Evolutionary conservation across 2,329 filamentous ascomycete genomes (phyloP), one percentile per base, ranked within the genome.

Genomic region (Ophiobolus disseminans): DNA sequence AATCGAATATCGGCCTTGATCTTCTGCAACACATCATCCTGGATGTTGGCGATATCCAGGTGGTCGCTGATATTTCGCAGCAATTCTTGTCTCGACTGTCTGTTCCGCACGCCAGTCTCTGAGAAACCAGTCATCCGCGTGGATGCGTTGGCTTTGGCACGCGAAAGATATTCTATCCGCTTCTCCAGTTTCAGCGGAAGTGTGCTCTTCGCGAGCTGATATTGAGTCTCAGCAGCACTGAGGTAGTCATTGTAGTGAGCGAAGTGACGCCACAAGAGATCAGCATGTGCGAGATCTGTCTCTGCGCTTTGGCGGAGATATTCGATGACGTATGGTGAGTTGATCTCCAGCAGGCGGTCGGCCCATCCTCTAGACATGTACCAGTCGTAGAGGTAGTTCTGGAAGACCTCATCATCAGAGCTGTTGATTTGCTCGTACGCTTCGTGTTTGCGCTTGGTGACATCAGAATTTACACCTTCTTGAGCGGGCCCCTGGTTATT

Each of bases 311-410:
- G 86, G 65, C 90, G 81, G 2, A 99, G 83, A 70, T 96, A 99
- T 2, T 86, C 89, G 32, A 95, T 83, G 20, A 97, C 91, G 63
- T 91, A 92, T 0, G 87, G 84, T 4, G 92, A 96, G 48, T 92
- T 84, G 41, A 94, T 91, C 26, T 88, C 86, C 25, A 99, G 83
- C 21, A 99, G 82, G 11, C 91, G 87, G 55, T 97, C 91, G 8
- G 85, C 88, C 86, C 90, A 92, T 14, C 89, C 88, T 69, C 92
- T 87, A 44, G 82, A 76, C 58, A 97, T 86, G 73, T 99, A 99
- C 93, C 94, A 99, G 65, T 97, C 92, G 70, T 97, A 99, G n/a
- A 99, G 81, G 63, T 90, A 91, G 53, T 90, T 95, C 70, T 97
- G 88, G 77, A 99, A 99, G 4, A 97, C 89, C 66, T 97, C 90